These are phyloP conservation scores for Pontederia paniculata DNA, from an alignment of 176 grass and related monocot genomes.

Conservation along the genomic window DNA sequence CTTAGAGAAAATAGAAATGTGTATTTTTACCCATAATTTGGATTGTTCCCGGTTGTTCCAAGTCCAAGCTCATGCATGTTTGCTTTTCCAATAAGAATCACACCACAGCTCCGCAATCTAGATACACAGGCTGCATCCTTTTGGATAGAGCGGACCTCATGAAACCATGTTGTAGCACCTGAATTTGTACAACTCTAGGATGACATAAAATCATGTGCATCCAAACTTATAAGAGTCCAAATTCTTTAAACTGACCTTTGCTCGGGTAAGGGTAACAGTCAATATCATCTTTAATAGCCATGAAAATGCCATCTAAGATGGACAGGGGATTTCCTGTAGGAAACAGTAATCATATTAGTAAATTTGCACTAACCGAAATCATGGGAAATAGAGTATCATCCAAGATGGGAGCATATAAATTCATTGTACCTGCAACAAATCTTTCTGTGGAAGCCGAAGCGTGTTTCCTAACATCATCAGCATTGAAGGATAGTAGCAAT, in stretches of 20 bases:
- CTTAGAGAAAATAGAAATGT: not conserved
- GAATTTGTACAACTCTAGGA: slow-evolving; percentile 1
- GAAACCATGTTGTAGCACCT: slow-evolving; percentile 81
- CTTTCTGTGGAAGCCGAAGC: slow-evolving; percentile 66
- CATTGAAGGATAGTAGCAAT: slow-evolving; percentile 59
- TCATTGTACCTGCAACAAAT: slow-evolving; percentile 49
- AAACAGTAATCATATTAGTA: not conserved
- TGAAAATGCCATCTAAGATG: slow-evolving; percentile 72
- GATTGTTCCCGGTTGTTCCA: slow-evolving; percentile 94
- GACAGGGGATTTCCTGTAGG: slow-evolving; percentile 56
- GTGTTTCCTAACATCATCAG: slow-evolving; percentile 65
- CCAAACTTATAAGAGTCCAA: not conserved
- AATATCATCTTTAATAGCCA: slow-evolving; percentile 94
- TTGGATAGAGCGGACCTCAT: slow-evolving; percentile 45
- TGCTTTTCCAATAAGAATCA: slow-evolving; percentile 86
- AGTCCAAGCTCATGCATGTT: slow-evolving; percentile 99
- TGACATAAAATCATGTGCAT: not conserved
- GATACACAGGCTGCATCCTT: slow-evolving; percentile 66
- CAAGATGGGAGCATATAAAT: not conserved
- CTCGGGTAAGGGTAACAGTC: slow-evolving; percentile 85
- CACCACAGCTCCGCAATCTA: slow-evolving; percentile 80
- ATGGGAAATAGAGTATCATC: not conserved
- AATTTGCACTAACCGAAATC: not conserved
- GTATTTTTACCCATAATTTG: slow-evolving; percentile 71
- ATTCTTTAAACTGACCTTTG: slow-evolving; percentile 34